Evolutionary conservation across 1,139 yeast species (phyloP).

Genomic region (Kodamaea ohmeri): DNA sequence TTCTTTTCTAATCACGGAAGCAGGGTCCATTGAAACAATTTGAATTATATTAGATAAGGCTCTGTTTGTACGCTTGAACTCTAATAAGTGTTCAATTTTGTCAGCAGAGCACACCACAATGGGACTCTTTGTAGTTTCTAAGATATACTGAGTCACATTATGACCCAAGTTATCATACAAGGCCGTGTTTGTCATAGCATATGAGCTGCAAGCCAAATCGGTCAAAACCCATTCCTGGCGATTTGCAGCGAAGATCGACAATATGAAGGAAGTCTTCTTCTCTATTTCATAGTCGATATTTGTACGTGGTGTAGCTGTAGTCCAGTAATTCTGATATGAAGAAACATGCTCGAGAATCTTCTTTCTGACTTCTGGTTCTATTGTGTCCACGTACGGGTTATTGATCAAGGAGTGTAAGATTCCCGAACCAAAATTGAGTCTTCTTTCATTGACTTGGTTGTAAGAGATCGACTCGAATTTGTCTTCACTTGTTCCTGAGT

Average conservation of each 20-base stretch:
- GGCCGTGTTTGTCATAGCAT: conserved; percentile 37
- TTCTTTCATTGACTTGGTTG: conserved; percentile 21
- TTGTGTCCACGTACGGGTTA: conserved; percentile 27
- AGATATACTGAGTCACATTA: conserved; percentile 33
- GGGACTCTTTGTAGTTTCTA: conserved; percentile 36
- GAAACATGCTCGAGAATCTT: conserved; percentile 28
- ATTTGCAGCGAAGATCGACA: conserved; percentile 36
- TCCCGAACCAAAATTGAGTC: conserved; percentile 32
- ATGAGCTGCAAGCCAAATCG: conserved; percentile 38
- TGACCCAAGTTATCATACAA: conserved; percentile 42
- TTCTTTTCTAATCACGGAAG: conserved; percentile 7
- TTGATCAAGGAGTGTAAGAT: conserved; percentile 28
- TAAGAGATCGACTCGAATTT: conserved; percentile 22
- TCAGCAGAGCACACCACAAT: conserved; percentile 33
- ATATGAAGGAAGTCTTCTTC: conserved; percentile 27
- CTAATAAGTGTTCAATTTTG: conserved; percentile 27
- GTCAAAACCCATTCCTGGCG: conserved; percentile 40
- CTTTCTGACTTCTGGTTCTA: conserved; percentile 14
- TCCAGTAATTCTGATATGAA: conserved; percentile 13
- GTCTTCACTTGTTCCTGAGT: conserved; percentile 21
- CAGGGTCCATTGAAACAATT: conserved; percentile 37
- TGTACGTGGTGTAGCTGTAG: conserved; percentile 6
- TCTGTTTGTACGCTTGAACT: conserved; percentile 27
- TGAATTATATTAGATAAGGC: conserved; percentile 26
- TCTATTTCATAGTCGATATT: conserved; percentile 14